Conservation (phyloP, 2,329 filamentous ascomycete species). For the Nemania sp. region DNA sequence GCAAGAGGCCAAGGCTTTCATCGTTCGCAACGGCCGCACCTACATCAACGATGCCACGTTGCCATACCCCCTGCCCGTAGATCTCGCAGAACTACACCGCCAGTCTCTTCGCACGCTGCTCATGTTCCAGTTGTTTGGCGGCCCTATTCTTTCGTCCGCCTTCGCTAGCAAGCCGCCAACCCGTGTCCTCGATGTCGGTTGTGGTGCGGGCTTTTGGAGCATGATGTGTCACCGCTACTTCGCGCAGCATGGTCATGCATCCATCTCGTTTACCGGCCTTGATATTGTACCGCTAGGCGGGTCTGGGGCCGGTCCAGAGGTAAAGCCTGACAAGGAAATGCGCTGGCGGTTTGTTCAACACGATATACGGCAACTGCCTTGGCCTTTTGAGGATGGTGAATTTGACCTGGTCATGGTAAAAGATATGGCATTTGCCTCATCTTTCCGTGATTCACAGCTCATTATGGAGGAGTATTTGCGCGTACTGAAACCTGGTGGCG, state of each 20-base stretch:
- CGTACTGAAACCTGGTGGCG: constrained; percentile 80
- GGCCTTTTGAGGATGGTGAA: constrained; percentile 82
- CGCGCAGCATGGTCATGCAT: constrained; percentile 72
- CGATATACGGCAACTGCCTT: constrained; percentile 79
- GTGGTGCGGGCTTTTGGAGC: constrained; percentile 90
- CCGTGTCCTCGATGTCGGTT: constrained; percentile 86
- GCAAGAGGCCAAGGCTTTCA: constrained; percentile 65
- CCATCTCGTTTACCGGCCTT: constrained; percentile 83
- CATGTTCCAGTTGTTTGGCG: constrained; percentile 83
- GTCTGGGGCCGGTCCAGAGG: constrained; percentile 52
- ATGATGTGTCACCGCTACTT: constrained; percentile 88
- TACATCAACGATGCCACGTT: constrained; percentile 81
- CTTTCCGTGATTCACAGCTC: constrained; percentile 67
- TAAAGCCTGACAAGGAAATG: constrained; percentile 76
- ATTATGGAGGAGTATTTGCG: constrained; percentile 80
- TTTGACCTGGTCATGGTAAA: constrained; percentile 93
- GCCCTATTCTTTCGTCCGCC: constrained; percentile 78
- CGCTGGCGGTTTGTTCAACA: constrained; percentile 91
- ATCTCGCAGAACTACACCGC: constrained; percentile 86
- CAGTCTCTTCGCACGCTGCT: constrained; percentile 88
- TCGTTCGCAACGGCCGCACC: constrained; percentile 81
- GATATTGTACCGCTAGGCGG: constrained; percentile 80
- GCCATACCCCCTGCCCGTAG: constrained; percentile 87
- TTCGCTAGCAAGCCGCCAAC: constrained; percentile 75
- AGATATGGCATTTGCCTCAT: constrained; percentile 77